phyloP scores from a whole-genome alignment of 78 protist species.

The Capsaspora owczarzaki region DNA sequence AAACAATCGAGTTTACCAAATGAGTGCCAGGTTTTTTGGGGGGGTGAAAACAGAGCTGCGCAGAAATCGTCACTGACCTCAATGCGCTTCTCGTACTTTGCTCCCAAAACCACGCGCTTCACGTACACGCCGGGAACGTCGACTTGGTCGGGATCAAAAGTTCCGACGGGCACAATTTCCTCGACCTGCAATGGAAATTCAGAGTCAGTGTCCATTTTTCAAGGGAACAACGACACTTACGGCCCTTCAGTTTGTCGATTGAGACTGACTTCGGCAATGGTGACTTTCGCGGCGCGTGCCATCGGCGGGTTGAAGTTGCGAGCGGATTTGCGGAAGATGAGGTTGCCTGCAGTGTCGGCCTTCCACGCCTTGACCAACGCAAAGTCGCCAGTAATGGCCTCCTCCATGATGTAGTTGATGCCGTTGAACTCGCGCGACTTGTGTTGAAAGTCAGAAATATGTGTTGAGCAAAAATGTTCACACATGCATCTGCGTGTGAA shows the following conservation, averaged over 20 bases:
- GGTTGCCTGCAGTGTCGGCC: constrained; percentile 86
- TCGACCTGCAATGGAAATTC: constrained; percentile 50
- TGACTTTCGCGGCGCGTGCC: constrained; percentile 75
- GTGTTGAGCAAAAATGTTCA: neutral
- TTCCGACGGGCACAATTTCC: constrained; percentile 79
- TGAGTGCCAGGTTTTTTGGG: neutral
- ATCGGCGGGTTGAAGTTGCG: constrained; percentile 79
- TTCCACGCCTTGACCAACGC: constrained; percentile 83
- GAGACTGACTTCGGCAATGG: constrained; percentile 72
- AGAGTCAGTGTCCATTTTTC: neutral
- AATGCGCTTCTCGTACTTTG: constrained; percentile 63
- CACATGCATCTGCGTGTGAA: neutral
- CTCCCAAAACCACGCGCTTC: constrained; percentile 58
- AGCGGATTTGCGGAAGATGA: constrained; percentile 74
- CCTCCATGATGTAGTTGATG: constrained; percentile 64
- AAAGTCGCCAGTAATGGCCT: constrained; percentile 77
- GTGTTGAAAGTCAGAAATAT: neutral
- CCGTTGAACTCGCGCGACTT: constrained; percentile 19
- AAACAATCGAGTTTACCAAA: neutral
- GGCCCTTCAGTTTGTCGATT: neutral
- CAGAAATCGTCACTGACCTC: constrained; percentile 26
- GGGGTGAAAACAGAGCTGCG: neutral
- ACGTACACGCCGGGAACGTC: constrained; percentile 87
- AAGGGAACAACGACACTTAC: neutral
- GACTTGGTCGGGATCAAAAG: constrained; percentile 68